Evolutionary conservation across 1,284 basidiomycete genomes (phyloP), one percentile per base, ranked within the genome.

Genomic region (Hemileccinum hortonii): DNA sequence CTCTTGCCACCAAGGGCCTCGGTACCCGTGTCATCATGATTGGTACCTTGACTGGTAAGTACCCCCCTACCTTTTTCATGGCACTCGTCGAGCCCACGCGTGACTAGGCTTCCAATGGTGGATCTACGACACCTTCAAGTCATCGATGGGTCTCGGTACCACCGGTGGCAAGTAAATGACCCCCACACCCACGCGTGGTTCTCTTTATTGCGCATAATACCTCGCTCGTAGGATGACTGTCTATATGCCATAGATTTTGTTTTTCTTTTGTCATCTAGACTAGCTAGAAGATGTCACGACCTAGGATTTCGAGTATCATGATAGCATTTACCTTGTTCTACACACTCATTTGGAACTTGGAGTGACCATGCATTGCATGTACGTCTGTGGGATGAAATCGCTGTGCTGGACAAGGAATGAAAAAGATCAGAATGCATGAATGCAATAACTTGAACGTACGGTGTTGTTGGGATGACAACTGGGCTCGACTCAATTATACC

Each of bases 101-200:
- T 38, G 44, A 52, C 59, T 4, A 68, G 78, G 88, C 64, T 90
- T 91, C 86, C 88, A 91, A 77, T 91, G 88, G 88, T 91, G 88
- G 88, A 91, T 91, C 71, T 91, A 91, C 69, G 88, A 91, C 65
- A 75, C 80, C 48, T 91, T 90, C 82, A 92, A 91, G 79, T 58
- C 80, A 29, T 68, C 84, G 50, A 87, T 91, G 83, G 89, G 89
- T 61, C 75, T 89, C 67, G 89, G 89, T 52, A 92, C 89, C 46
- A 90, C 89, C 33, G 89, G 88, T 75, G 88, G 88, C 70, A 90
- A 90, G 75, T 90, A 86, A 73, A 53, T 15, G 26, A 14, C 12
- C 30, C 12, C 12, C 11, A 4, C 11, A 2, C 1, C 6, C 6
- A 12, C 6, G 12, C 9, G 29, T 50, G 39, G 36, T 38, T 24